Conservation (phyloP, 177 flowering plant species). For the Tripterygium wilfordii region DNA sequence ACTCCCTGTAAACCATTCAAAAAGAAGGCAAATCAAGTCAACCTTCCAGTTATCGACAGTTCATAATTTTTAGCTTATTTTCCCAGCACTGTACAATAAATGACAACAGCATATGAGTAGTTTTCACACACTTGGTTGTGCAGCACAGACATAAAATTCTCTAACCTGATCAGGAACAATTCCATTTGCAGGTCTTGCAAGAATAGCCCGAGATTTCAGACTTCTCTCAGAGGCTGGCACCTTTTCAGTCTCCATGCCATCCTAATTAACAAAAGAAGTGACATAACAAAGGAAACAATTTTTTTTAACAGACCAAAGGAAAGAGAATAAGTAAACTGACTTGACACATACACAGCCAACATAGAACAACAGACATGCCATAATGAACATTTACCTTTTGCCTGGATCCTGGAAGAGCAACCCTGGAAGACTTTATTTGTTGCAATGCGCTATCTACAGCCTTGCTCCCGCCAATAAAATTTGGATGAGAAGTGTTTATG, state of each 20-base stretch:
- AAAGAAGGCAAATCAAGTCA: neutral
- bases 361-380: no score
- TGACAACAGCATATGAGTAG: neutral
- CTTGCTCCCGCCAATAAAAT: conserved; percentile 91
- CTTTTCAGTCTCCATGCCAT: conserved; percentile 66
- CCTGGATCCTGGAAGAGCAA: conserved; percentile 32
- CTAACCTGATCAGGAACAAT: conserved; percentile 63
- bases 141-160: neutral
- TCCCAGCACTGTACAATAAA: neutral
- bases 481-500: conserved; percentile 92
- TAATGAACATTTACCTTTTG: conserved; percentile 54
- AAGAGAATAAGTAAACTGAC: neutral
- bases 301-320: neutral
- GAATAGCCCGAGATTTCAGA: conserved; percentile 62
- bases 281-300: neutral
- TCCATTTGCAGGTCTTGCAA: conserved; percentile 75
- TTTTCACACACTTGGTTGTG: no score
- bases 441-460: conserved; percentile 77
- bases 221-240: conserved; percentile 61
- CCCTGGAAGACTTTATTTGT: conserved; percentile 54
- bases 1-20: conserved; percentile 35
- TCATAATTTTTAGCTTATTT: conserved; percentile 1
- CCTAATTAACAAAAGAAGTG: conserved; percentile 37
- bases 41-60: neutral
- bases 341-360: no score